Evolutionary conservation across 371 early-diverging fungal species (phyloP), one percentile per base, ranked within the genome.

Genomic region (Choanephora cucurbitarum): DNA sequence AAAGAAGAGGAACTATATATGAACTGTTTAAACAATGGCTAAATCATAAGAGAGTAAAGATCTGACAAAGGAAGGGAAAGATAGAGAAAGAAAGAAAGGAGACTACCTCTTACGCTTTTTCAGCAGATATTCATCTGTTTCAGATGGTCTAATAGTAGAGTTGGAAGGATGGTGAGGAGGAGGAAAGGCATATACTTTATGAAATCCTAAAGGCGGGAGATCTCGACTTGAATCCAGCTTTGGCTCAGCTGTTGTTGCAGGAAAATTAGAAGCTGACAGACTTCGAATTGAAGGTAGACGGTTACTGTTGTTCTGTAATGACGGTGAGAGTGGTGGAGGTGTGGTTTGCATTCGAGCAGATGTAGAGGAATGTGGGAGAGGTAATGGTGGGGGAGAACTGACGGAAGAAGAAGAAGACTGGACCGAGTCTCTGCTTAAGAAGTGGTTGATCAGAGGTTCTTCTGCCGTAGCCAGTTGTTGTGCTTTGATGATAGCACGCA

Each of bases 261-360:
- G 14, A 37, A 37, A 21, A 52, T 49, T 49, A 32, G 67, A 60
- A 17, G 66, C 49, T 1, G 73, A 67, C 19, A 74, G 44, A n/a
- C 63, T 61, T 18, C 64, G 70, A 46, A 75, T 75, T 32, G 75
- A 70, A 31, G 75, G 75, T 11, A 75, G 53, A 4, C 75, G 59
- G 32, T 71, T 46, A 6, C 62, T 58, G 32, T 71, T 46, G 5
- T 65, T 55, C 44, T 62, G 64, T 32, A 46, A 47, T 11, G 56
- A 46, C 15, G 64, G 55, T 18, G 64, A 55, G 19, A 59, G 59
- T 21, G 39, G 59, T 14, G 52, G 49, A 32, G 53, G 32, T 11
- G 44, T 33, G 10, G 41, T 8, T 6, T 28, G 22, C 11, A 17
- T 18, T 54, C n/a, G 22, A 28, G 41, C 11, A 23, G 31, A 18